Conservation (phyloP, 495 filamentous ascomycete species). For the Achaetomiella virescens region DNA sequence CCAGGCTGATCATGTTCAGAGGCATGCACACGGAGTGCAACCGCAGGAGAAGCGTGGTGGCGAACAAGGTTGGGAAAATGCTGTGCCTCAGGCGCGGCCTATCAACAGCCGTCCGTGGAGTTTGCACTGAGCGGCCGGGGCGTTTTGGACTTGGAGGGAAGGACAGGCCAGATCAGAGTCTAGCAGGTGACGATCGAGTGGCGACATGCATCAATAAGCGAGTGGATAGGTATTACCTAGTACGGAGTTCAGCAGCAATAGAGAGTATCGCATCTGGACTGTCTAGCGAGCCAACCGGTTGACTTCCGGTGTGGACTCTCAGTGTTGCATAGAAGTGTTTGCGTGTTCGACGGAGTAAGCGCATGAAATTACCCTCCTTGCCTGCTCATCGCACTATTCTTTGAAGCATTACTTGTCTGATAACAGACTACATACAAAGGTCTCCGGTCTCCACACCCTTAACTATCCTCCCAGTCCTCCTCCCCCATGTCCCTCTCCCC, state of each 20-base stretch:
- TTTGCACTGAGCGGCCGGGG: neutral
- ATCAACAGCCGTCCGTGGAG: conserved; percentile 11
- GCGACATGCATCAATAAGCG: neutral
- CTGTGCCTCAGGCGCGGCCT: conserved; percentile 7
- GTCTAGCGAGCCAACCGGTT: too few species aligned
- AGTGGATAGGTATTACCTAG: neutral
- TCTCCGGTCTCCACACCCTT: too few species aligned
- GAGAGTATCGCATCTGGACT: too few species aligned
- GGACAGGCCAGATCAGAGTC: neutral
- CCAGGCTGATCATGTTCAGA: neutral
- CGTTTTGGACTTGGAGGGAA: too few species aligned
- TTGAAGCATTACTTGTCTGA: too few species aligned
- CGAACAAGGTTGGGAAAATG: conserved; percentile 1
- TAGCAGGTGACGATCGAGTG: neutral
- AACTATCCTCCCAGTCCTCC: neutral
- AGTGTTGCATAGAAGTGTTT: too few species aligned
- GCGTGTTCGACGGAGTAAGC: too few species aligned
- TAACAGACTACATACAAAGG: too few species aligned
- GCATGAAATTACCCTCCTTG: too few species aligned
- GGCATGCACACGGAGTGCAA: neutral
- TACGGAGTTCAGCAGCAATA: conserved; percentile 4
- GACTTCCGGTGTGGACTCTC: too few species aligned
- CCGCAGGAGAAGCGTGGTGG: neutral
- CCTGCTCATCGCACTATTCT: too few species aligned
- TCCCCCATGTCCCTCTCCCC: neutral